Percentiles rank a stretch among this genome's conserved stretches.
These are phyloP conservation scores for Citrus reticulata DNA, from an alignment of 345 rosid species.

Conservation along the genomic window DNA sequence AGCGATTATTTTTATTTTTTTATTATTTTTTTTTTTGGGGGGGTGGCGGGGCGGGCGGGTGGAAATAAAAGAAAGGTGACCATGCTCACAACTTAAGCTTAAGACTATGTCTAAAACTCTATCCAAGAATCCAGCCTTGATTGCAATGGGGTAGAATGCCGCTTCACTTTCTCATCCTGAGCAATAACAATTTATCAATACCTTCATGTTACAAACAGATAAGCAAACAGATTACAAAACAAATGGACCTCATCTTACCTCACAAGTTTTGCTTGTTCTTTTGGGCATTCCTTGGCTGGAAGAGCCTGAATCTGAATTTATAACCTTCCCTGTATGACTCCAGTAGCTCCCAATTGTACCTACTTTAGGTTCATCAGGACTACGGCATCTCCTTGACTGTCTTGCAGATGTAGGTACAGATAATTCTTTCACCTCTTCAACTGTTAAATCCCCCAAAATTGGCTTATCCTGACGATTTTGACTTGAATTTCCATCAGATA, in stretches of 20 bases:
- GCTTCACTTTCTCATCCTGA: slow-evolving; percentile 39
- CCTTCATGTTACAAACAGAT: not conserved
- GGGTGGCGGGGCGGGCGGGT: too few relatives aligned
- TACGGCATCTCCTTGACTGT: slow-evolving; percentile 24
- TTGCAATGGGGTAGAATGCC: slow-evolving; percentile 35
- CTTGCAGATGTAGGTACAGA: slow-evolving; percentile 34
- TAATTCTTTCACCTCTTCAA: slow-evolving; percentile 35
- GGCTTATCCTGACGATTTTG: slow-evolving; percentile 25
- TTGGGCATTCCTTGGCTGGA: slow-evolving; percentile 33
- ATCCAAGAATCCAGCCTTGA: slow-evolving; percentile 26
- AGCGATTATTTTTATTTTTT: not conserved
- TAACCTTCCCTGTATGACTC: slow-evolving; percentile 34
- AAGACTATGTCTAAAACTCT: slow-evolving; percentile 16
- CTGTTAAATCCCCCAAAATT: slow-evolving; percentile 32
- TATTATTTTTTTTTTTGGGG: too few relatives aligned
- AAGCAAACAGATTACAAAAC: not conserved
- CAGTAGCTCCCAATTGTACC: slow-evolving; percentile 67
- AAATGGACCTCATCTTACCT: slow-evolving; percentile 18
- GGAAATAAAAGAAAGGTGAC: not conserved
- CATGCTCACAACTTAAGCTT: not conserved
- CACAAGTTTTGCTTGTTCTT: slow-evolving; percentile 34
- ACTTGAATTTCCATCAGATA: slow-evolving; percentile 35
- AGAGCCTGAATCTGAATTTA: slow-evolving; percentile 32
- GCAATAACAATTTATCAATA: not conserved
- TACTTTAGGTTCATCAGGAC: slow-evolving; percentile 40